Evolutionary conservation across 768 basidiomycete species (phyloP).

Genomic region (Suillus plorans): DNA sequence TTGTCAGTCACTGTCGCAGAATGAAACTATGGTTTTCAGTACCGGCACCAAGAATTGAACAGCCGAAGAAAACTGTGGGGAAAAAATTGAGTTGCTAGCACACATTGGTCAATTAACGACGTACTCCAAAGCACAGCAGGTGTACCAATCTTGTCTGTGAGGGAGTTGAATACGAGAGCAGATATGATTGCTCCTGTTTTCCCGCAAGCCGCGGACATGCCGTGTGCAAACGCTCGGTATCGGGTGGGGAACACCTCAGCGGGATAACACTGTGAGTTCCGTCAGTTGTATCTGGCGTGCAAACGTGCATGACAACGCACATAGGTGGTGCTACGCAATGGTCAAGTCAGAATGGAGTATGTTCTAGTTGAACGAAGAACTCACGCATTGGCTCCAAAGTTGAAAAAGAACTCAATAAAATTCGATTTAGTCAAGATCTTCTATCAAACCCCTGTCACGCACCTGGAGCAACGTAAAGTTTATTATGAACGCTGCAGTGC

Average conservation of each 20-base stretch:
- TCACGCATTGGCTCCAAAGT: slow-evolving; percentile 74
- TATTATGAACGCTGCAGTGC: slow-evolving; percentile 63
- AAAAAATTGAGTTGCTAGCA: slow-evolving; percentile 1
- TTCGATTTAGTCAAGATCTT: neutral
- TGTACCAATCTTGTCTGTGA: slow-evolving; percentile 62
- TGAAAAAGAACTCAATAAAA: slow-evolving; percentile 65
- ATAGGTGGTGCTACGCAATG: slow-evolving; percentile 46
- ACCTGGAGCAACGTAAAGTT: slow-evolving; percentile 70
- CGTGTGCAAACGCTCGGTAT: slow-evolving; percentile 73
- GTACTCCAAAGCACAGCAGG: slow-evolving; percentile 70
- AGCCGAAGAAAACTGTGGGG: slow-evolving; percentile 61
- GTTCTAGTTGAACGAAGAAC: slow-evolving; percentile 14
- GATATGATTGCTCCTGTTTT: slow-evolving; percentile 79
- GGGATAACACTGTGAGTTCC: slow-evolving; percentile 53
- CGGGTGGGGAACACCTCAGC: slow-evolving; percentile 81
- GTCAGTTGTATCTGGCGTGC: neutral
- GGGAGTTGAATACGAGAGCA: slow-evolving; percentile 68
- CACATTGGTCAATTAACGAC: slow-evolving; percentile 26
- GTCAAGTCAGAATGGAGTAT: neutral
- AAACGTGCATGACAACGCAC: slow-evolving; percentile 30
- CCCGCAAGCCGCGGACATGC: slow-evolving; percentile 70
- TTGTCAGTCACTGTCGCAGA: neutral
- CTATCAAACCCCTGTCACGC: neutral
- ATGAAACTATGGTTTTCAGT: slow-evolving; percentile 9
- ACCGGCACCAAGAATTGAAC: slow-evolving; percentile 58